These are phyloP conservation scores for Oxytropis ochrocephala DNA, from an alignment of 306 rosid genomes.

Conservation along the genomic window DNA sequence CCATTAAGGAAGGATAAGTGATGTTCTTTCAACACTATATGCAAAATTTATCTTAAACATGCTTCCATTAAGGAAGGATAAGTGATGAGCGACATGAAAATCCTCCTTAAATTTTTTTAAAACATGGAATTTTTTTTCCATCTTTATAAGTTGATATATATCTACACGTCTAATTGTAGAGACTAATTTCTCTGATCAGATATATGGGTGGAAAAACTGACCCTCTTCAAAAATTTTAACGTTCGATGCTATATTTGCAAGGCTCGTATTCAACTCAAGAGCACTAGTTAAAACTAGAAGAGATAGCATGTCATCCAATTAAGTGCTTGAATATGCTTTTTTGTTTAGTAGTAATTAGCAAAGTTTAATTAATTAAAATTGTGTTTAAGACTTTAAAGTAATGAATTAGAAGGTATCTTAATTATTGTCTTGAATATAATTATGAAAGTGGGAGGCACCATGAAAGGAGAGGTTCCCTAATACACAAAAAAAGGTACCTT, in stretches of 20 bases:
- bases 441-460: constrained; percentile 60
- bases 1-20: not conserved
- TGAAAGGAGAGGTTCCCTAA: constrained; percentile 55
- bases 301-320: too few relatives aligned
- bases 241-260: too few relatives aligned
- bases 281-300: too few relatives aligned
- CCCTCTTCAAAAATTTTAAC: too few relatives aligned
- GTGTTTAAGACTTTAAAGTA: not conserved
- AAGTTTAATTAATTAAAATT: not conserved
- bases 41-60: constrained; percentile 13
- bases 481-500: constrained; percentile 25
- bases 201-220: too few relatives aligned
- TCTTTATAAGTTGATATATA: too few relatives aligned
- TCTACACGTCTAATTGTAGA: too few relatives aligned
- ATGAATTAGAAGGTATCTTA: constrained; percentile 10
- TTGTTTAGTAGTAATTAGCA: not conserved
- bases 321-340: not conserved
- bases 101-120: not conserved
- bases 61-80: not conserved
- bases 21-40: too few relatives aligned
- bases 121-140: not conserved
- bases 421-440: constrained; percentile 34
- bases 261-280: too few relatives aligned
- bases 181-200: too few relatives aligned
- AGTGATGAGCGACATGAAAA: not conserved